Conservation (phyloP, 768 basidiomycete species). For the Dioszegia hungarica region DNA sequence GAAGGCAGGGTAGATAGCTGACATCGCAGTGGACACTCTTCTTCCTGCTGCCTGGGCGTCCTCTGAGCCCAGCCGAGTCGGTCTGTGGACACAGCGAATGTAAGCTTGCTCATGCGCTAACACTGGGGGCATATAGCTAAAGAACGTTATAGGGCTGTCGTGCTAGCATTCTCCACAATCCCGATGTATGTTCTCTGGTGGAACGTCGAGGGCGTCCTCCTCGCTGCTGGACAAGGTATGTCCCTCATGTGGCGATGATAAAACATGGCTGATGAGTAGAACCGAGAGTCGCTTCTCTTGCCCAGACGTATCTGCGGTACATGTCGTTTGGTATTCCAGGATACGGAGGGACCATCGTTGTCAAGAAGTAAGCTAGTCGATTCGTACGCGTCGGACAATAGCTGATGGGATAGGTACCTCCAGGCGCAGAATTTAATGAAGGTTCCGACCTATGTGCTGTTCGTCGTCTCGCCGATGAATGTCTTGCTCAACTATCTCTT, state of each 20-base stretch:
- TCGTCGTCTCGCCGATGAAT: constrained; percentile 81
- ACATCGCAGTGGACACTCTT: constrained; percentile 67
- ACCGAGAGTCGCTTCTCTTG: constrained; percentile 73
- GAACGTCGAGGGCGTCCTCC: constrained; percentile 71
- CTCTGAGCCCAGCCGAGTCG: constrained; percentile 71
- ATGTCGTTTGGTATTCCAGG: constrained; percentile 75
- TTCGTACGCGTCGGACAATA: too few relatives aligned
- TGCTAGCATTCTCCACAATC: constrained; percentile 37
- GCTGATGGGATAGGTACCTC: constrained; percentile 56
- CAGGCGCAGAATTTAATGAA: constrained; percentile 82
- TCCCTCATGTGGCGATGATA: constrained; percentile 45
- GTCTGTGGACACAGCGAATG: constrained; percentile 87
- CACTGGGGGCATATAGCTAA: too few relatives aligned
- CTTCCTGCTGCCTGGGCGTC: constrained; percentile 95
- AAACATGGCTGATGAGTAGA: constrained; percentile 58
- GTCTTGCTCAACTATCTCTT: constrained; percentile 74
- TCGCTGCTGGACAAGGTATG: constrained; percentile 52
- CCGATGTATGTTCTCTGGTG: constrained; percentile 70
- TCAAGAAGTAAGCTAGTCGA: constrained; percentile 50
- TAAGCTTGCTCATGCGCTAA: too few relatives aligned
- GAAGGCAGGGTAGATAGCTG: not conserved
- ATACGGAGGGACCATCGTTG: constrained; percentile 59
- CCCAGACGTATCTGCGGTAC: constrained; percentile 70
- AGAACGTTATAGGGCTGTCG: too few relatives aligned
- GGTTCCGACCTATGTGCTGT: constrained; percentile 75